Percentiles rank a stretch among this genome's conserved stretches.
phyloP scores from a whole-genome alignment of 2,329 filamentous ascomycete species.

The Clarireedia paspali region DNA sequence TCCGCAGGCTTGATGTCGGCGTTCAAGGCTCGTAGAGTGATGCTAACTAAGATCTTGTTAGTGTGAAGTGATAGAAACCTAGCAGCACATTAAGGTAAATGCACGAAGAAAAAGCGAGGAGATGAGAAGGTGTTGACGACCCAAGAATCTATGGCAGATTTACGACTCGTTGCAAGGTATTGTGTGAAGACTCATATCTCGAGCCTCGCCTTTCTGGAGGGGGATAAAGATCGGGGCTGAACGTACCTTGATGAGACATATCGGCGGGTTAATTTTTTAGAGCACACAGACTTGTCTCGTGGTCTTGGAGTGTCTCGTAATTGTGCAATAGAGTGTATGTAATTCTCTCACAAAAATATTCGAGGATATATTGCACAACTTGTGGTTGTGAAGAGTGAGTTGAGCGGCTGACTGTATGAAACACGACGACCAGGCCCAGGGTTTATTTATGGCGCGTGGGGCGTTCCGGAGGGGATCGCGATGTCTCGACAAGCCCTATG shows the following conservation, averaged over 20 bases:
- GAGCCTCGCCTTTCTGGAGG: not conserved
- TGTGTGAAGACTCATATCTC: not conserved
- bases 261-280: not conserved
- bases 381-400: not conserved
- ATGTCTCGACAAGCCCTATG: not conserved
- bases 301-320: not conserved
- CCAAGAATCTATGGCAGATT: no score
- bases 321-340: not conserved
- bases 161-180: no score
- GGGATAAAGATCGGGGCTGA: not conserved
- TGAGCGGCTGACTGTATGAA: not conserved
- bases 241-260: not conserved
- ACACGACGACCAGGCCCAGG: not conserved
- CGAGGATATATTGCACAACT: not conserved
- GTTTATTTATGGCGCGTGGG: not conserved
- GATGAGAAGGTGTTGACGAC: not conserved
- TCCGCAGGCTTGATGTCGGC: conserved; percentile 16
- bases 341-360: no score
- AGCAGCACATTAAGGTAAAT: not conserved
- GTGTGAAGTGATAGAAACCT: not conserved
- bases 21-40: conserved; percentile 20
- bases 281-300: not conserved
- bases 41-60: conserved; percentile 15
- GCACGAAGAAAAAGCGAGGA: not conserved
- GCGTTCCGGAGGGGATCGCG: not conserved